A percentile compares a stretch with the other conserved stretches of the same genome.
Evolutionary conservation across 441 rosid species (phyloP).

Genomic region (Hura crepitans): DNA sequence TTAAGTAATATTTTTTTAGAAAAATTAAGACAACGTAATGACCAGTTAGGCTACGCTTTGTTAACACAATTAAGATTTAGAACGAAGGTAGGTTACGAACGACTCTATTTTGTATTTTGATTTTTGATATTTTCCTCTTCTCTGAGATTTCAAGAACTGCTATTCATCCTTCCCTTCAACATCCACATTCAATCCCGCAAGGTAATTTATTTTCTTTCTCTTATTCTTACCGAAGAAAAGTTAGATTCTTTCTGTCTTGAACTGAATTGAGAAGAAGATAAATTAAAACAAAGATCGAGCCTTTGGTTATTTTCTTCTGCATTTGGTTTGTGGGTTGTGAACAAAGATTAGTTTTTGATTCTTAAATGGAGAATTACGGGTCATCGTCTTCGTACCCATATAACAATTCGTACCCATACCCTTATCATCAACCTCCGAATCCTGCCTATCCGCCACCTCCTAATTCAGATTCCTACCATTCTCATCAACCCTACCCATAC

Average conservation of each 20-base stretch:
- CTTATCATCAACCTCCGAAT: constrained; percentile 24
- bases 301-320: background rate
- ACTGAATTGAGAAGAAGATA: background rate
- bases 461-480: constrained; percentile 38
- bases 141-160: constrained; percentile 15
- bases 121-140: background rate
- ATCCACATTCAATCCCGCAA: background rate
- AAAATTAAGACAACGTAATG: background rate
- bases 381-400: constrained; percentile 16
- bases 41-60: background rate
- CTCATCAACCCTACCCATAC: constrained; percentile 33
- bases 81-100: background rate
- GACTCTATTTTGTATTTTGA: too few relatives aligned
- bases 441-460: constrained; percentile 46
- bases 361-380: constrained; percentile 36
- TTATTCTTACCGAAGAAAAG: background rate
- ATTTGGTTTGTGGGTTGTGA: constrained; percentile 9
- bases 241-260: background rate
- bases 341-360: background rate
- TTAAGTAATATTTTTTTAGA: background rate
- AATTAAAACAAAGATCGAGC: background rate
- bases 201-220: constrained; percentile 11
- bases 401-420: constrained; percentile 23
- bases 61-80: constrained; percentile 4
- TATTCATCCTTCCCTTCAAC: background rate